phyloP scores from a whole-genome alignment of 2,329 filamentous ascomycete species.

The Venturia effusa region DNA sequence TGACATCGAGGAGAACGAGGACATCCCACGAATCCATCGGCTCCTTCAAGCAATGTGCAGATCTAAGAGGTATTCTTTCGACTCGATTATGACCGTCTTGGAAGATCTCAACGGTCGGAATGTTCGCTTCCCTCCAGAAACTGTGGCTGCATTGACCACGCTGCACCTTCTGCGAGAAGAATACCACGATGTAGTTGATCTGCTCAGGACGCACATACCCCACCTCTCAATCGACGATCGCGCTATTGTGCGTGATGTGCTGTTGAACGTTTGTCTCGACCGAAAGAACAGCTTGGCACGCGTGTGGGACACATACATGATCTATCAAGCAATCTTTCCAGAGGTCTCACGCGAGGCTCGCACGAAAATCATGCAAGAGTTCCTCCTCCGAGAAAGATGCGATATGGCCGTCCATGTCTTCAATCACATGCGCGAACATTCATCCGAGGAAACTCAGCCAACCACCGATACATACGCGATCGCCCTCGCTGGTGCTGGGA shows the following conservation, averaged over 20 bases:
- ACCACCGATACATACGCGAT: constrained; percentile 63
- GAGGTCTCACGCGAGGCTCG: constrained; percentile 56
- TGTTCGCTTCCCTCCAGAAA: constrained; percentile 58
- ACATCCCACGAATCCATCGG: constrained; percentile 52
- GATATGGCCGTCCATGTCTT: constrained; percentile 85
- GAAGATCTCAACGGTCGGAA: constrained; percentile 58
- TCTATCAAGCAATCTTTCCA: constrained; percentile 47
- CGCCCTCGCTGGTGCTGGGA: constrained; percentile 66
- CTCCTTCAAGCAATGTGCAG: constrained; percentile 60
- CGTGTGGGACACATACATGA: constrained; percentile 49
- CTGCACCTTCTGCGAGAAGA: constrained; percentile 68
- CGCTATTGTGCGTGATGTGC: constrained; percentile 50
- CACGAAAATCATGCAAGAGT: constrained; percentile 65
- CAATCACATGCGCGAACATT: constrained; percentile 81
- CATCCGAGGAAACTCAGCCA: constrained; percentile 52
- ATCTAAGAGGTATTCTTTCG: constrained; percentile 50
- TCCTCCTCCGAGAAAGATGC: constrained; percentile 65
- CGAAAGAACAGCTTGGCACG: constrained; percentile 51
- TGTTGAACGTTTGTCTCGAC: constrained; percentile 60
- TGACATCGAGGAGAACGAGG: constrained; percentile 43
- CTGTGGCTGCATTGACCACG: constrained; percentile 61
- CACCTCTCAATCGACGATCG: constrained; percentile 62
- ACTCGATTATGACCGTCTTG: constrained; percentile 61
- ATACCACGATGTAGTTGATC: constrained; percentile 66
- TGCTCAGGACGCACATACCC: constrained; percentile 65